Base-by-base conservation (phyloP, 805 yeast genomes). In the Candida saitoana region DNA sequence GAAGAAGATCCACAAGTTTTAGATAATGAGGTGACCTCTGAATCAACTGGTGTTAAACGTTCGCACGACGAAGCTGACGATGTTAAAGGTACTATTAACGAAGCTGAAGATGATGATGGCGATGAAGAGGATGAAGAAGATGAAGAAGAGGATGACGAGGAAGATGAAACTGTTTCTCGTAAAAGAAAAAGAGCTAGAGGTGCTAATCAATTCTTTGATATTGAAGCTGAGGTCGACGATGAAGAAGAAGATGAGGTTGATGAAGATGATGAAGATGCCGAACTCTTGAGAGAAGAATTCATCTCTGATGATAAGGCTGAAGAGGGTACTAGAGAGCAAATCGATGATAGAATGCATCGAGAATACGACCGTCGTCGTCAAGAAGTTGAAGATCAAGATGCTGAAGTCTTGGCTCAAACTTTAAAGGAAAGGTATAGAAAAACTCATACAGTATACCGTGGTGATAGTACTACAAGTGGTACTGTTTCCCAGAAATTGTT, bases 221-320 rank as follows among this genome's bases (percentile, higher is more conserved):
- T 93, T 41, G 98, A 93, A 72, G 99, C 97, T 45, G 98, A 91
- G 63, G 99, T 93, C 44, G 96, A 91, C 62, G 98, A 91, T 47
- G 98, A 93, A 51, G 98, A 93, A 42, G 98, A 91, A 50, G 95
- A 85, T 34, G 80, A 82, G 22, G 91, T 88, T 48, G 98, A 90
- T 47, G 75, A 69, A 44, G 98, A 89, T 37, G 98, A 91, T 48
- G 98, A 84, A 51, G 87, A 81, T 51, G 90, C 95, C n/a, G 97
- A 86, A 48, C 67, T 87, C 22, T 79, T 84, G 35, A 79, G 88
- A 55, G 95, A 84, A 59, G 91, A 88, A 56, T 86, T 86, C 58
- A 80, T 86, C 49, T 80, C 87, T 2, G 86, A 79, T 49, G 96
- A 87, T 49, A 84, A 74, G 25, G 79, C 69, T 6, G 73, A 73